Percentiles rank a stretch among this genome's conserved stretches.
Evolutionary conservation across 192 early-diverging fungal species (phyloP).

Genomic region (Umbelopsis isabellina): DNA sequence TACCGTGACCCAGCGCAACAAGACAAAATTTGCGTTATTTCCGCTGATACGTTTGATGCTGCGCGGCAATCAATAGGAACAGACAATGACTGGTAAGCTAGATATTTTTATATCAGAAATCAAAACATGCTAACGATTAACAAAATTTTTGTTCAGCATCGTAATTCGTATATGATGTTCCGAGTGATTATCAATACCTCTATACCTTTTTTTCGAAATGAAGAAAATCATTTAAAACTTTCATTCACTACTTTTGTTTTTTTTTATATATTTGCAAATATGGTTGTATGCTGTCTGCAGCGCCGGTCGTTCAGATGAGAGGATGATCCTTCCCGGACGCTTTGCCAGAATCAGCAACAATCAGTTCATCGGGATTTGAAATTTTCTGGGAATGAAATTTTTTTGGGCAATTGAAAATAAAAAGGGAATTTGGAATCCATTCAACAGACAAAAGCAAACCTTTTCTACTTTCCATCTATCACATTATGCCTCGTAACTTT

Average conservation of each 20-base stretch:
- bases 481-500: constrained; percentile 17
- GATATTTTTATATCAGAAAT: neutral
- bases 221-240: neutral
- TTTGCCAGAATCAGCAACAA: constrained; percentile 19
- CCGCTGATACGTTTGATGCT: constrained; percentile 62
- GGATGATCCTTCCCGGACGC: neutral
- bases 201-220: constrained; percentile 1
- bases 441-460: neutral
- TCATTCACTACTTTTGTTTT: neutral
- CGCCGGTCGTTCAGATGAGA: neutral
- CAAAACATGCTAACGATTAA: neutral
- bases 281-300: constrained; percentile 11
- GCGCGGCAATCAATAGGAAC: constrained; percentile 75
- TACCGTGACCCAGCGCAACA: constrained; percentile 84
- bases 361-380: constrained; percentile 23
- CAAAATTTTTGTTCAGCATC: neutral
- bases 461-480: constrained; percentile 20
- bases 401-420: constrained; percentile 6
- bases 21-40: constrained; percentile 72
- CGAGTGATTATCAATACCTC: too few species aligned
- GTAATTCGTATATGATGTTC: constrained; percentile 3
- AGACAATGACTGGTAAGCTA: constrained; percentile 79
- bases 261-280: neutral
- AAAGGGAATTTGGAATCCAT: neutral
- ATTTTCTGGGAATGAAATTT: constrained; percentile 7